phyloP scores from a whole-genome alignment of 148 eudicot species.

The Arbutus unedo region DNA sequence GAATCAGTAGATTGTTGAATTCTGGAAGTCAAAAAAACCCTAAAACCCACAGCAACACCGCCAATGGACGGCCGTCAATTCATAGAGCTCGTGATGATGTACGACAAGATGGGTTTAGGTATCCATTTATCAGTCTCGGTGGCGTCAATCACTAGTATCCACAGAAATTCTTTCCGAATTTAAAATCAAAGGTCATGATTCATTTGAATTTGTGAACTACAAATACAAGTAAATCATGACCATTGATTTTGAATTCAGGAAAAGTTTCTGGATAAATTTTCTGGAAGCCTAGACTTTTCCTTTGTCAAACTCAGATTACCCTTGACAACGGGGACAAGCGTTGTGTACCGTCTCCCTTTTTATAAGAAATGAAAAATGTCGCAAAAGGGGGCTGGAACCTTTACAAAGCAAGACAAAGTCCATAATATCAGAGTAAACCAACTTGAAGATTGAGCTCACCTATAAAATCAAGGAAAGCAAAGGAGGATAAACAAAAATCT shows the following conservation, averaged over 20 bases:
- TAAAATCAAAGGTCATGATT: no score
- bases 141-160: no score
- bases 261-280: no score
- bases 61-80: slow-evolving; percentile 61
- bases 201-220: no score
- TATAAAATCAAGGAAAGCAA: neutral
- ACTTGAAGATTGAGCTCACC: neutral
- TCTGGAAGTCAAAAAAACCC: neutral
- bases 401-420: neutral
- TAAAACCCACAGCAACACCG: neutral
- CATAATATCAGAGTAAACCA: neutral
- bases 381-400: neutral
- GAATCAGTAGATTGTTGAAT: no score
- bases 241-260: no score
- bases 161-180: no score
- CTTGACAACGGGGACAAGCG: neutral
- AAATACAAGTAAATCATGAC: no score
- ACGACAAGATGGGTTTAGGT: slow-evolving; percentile 78
- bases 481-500: neutral
- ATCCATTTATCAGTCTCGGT: slow-evolving; percentile 71
- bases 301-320: neutral
- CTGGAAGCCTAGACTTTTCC: no score
- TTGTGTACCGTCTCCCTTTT: neutral
- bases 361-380: neutral
- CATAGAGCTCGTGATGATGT: slow-evolving; percentile 56